Evolutionary conservation across 1,284 basidiomycete genomes (phyloP).

Genomic region (Wolfiporia cocos): DNA sequence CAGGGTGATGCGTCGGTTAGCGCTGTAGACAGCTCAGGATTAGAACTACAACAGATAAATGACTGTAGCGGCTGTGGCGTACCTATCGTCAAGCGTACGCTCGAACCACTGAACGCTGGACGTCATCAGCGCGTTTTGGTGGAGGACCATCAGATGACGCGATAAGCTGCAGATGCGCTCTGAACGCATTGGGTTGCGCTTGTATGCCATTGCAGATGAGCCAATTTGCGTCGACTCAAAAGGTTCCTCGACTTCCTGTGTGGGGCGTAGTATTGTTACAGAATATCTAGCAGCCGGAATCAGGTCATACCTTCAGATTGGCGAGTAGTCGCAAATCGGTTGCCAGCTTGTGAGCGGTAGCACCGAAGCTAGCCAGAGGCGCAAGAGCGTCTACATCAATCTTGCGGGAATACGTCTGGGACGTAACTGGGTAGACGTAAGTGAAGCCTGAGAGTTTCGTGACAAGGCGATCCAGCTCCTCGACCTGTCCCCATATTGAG

Average conservation of each 20-base stretch:
- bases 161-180: slow-evolving; percentile 96
- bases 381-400: slow-evolving; percentile 93
- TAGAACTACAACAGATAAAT: not conserved
- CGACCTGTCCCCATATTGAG: slow-evolving; percentile 53
- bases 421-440: slow-evolving; percentile 96
- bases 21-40: slow-evolving; percentile 39
- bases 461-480: slow-evolving; percentile 84
- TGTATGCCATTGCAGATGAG: slow-evolving; percentile 99
- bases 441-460: slow-evolving; percentile 89
- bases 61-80: slow-evolving; percentile 6
- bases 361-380: slow-evolving; percentile 87
- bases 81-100: slow-evolving; percentile 92
- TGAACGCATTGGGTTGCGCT: slow-evolving; percentile 98
- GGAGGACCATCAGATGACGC: slow-evolving; percentile 88
- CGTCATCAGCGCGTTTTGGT: slow-evolving; percentile 93
- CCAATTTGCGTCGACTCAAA: slow-evolving; percentile 99
- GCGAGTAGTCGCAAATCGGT: slow-evolving; percentile 92
- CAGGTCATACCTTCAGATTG: slow-evolving; percentile 69
- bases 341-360: slow-evolving; percentile 96
- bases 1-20: slow-evolving; percentile 93
- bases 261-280: not conserved
- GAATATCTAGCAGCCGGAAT: not conserved
- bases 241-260: slow-evolving; percentile 95
- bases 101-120: slow-evolving; percentile 95
- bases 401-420: slow-evolving; percentile 98